Conservation (phyloP, 164 flowering plant genomes). For the Annona squamosa region DNA sequence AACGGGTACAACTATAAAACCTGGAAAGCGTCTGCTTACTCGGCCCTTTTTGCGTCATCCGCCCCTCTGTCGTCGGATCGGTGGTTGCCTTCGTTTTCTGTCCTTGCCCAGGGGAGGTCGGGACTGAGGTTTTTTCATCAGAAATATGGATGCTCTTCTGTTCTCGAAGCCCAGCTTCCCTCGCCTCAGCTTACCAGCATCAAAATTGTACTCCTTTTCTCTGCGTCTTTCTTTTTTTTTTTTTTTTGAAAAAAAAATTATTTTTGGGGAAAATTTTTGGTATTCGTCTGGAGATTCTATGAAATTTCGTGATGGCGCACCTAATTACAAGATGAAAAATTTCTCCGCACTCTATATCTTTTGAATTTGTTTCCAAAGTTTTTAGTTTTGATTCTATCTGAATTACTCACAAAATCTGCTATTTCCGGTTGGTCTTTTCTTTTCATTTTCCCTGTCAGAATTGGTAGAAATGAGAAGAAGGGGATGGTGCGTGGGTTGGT, state of each 20-base stretch:
- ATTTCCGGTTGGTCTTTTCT: not conserved
- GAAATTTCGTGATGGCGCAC: not conserved
- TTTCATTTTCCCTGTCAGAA: not conserved
- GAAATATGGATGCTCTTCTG: constrained; percentile 6
- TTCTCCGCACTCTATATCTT: not conserved
- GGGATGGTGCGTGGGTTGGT: constrained; percentile 1
- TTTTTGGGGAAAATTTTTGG: not conserved
- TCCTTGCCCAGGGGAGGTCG: not conserved
- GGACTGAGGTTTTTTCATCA: not conserved
- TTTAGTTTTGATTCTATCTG: no score
- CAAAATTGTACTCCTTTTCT: not conserved
- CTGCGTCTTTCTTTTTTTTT: not conserved
- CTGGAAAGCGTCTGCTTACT: no score
- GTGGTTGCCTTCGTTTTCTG: no score
- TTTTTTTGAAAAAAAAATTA: not conserved
- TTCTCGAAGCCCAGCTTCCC: constrained; percentile 1
- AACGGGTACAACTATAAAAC: no score
- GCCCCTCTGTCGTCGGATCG: no score
- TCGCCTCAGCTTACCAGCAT: not conserved
- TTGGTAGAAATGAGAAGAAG: constrained; percentile 2
- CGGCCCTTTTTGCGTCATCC: no score
- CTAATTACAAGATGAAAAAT: no score
- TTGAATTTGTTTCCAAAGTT: not conserved
- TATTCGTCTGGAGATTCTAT: not conserved
- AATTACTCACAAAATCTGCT: no score